Evolutionary conservation across 345 rosid species (phyloP).

Genomic region (Firmiana major): DNA sequence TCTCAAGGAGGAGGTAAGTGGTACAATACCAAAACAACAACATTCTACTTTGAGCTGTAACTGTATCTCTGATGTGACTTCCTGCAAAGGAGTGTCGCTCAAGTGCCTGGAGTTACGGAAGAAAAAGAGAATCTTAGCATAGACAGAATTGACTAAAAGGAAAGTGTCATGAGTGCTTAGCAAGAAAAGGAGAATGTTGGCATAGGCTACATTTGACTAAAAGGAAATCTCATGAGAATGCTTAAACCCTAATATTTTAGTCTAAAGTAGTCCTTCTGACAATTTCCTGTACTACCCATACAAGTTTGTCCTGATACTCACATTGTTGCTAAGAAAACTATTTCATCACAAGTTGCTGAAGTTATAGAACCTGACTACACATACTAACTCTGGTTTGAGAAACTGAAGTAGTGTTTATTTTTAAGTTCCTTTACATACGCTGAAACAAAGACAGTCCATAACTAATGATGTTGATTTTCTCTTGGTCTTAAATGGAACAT

Average conservation of each 20-base stretch:
- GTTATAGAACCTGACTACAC: neutral
- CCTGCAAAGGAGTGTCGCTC: constrained; percentile 78
- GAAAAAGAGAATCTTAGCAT: neutral
- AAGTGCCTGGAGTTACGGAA: constrained; percentile 54
- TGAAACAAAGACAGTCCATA: neutral
- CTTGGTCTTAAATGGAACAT: neutral
- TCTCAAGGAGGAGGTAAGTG: constrained; percentile 76
- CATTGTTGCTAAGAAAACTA: neutral
- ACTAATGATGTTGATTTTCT: neutral
- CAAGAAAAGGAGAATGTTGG: neutral
- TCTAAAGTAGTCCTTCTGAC: neutral
- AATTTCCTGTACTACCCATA: neutral
- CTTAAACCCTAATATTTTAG: neutral
- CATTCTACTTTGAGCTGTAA: constrained; percentile 75
- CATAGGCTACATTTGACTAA: neutral
- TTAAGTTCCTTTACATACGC: neutral
- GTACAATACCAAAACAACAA: constrained; percentile 82
- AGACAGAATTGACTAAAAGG: neutral
- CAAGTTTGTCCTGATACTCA: neutral
- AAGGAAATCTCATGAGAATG: neutral
- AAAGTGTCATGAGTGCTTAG: neutral
- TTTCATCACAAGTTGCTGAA: neutral
- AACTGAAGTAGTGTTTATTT: neutral
- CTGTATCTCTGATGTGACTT: constrained; percentile 58
- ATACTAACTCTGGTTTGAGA: neutral